Percentiles rank a stretch among this genome's conserved stretches.
These are phyloP conservation scores for Allium sativum DNA, from an alignment of 106 monocot genomes.

Conservation along the genomic window DNA sequence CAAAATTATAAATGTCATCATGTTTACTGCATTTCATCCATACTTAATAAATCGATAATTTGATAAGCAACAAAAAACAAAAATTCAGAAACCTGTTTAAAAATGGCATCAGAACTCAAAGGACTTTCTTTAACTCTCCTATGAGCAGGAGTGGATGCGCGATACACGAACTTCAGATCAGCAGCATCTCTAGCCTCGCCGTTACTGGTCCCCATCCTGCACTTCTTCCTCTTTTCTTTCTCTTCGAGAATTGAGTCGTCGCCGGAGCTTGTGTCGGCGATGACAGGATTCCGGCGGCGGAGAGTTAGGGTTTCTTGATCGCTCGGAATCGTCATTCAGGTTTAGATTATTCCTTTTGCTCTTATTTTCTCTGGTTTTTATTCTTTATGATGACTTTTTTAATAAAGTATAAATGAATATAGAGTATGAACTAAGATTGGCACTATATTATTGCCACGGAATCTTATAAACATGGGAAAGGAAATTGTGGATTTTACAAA, in stretches of 20 bases:
- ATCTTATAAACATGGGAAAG: too few relatives aligned
- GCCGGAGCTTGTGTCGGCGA: conserved; percentile 10
- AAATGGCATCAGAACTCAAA: conserved; percentile 82
- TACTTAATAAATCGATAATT: too few relatives aligned
- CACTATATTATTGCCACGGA: too few relatives aligned
- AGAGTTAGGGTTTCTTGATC: conserved; percentile 24
- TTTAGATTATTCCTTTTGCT: too few relatives aligned
- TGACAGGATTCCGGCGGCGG: conserved; percentile 6
- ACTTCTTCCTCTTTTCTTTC: neutral
- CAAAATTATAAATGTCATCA: too few relatives aligned
- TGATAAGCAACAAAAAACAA: neutral
- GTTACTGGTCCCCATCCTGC: neutral
- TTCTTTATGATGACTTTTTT: neutral
- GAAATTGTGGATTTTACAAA: too few relatives aligned
- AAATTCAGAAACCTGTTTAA: conserved; percentile 44
- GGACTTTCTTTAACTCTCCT: conserved; percentile 81
- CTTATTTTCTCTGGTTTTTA: too few relatives aligned
- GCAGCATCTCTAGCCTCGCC: conserved; percentile 6
- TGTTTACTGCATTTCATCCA: too few relatives aligned
- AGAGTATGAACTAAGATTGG: too few relatives aligned
- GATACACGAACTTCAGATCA: conserved; percentile 22
- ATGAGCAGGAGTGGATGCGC: conserved; percentile 78
- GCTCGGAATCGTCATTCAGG: conserved; percentile 22
- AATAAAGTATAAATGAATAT: neutral
- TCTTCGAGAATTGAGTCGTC: conserved; percentile 9